Conservation (phyloP, 2,329 filamentous ascomycete genomes). For the Verticillium isaacii region DNA sequence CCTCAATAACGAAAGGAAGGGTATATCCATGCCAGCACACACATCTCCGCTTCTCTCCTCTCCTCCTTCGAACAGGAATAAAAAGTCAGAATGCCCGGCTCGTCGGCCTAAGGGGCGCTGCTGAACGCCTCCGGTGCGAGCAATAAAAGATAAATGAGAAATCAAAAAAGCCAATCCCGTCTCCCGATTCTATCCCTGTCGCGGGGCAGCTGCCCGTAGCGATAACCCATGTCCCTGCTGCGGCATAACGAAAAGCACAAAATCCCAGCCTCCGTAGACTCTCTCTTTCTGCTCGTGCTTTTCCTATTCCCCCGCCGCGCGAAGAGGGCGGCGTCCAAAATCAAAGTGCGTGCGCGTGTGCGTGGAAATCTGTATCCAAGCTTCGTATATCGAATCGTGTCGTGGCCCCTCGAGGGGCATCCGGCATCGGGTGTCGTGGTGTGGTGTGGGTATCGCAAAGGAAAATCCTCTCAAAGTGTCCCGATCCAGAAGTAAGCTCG, state of each 20-base stretch:
- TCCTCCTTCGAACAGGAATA: neutral
- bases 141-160: constrained; percentile 5
- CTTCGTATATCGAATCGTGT: constrained; percentile 1
- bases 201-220: neutral
- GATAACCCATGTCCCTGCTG: constrained; percentile 2
- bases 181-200: neutral
- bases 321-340: neutral
- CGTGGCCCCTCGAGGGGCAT: neutral
- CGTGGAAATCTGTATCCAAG: neutral
- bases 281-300: neutral
- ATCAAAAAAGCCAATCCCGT: constrained; percentile 2
- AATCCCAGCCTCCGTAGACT: neutral
- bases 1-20: constrained; percentile 5
- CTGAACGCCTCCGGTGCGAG: neutral
- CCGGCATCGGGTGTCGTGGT: constrained; percentile 2
- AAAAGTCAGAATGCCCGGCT: neutral
- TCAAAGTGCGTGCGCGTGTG: neutral
- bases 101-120: neutral
- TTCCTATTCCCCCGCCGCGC: neutral
- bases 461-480: constrained; percentile 5
- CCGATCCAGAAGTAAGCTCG: constrained; percentile 11
- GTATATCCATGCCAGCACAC: constrained; percentile 8
- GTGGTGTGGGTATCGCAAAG: constrained; percentile 15
- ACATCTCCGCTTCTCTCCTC: constrained; percentile 6
- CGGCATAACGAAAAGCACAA: neutral